Conservation (phyloP, 768 basidiomycete genomes). For the Serendipita sp. region DNA sequence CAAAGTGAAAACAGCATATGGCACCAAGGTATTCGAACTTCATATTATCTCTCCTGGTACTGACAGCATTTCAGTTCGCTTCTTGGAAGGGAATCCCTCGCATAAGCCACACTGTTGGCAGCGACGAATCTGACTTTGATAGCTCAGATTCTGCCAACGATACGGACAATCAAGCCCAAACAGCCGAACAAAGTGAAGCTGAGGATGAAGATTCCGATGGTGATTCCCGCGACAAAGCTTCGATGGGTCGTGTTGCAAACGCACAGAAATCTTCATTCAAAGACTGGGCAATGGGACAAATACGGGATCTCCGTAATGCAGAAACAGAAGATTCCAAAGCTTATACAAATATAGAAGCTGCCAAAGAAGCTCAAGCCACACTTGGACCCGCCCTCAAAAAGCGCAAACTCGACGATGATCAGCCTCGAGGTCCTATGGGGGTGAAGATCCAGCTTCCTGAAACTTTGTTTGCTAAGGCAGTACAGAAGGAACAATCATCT, state of each 20-base stretch:
- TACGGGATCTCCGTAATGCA: conserved; percentile 20
- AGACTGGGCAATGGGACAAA: conserved; percentile 73
- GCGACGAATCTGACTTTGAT: conserved; percentile 51
- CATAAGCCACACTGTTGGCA: conserved; percentile 17
- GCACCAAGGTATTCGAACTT: neutral
- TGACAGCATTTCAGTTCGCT: conserved; percentile 35
- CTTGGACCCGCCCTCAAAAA: conserved; percentile 9
- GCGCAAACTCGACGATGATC: conserved; percentile 15
- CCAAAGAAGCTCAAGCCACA: conserved; percentile 9
- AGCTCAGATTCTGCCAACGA: conserved; percentile 67
- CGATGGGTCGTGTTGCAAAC: neutral
- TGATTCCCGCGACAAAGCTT: conserved; percentile 4
- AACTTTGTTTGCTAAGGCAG: conserved; percentile 43
- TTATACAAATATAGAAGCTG: conserved; percentile 8
- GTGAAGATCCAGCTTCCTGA: conserved; percentile 48
- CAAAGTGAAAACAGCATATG: conserved; percentile 29
- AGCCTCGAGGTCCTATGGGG: conserved; percentile 61
- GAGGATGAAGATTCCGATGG: conserved; percentile 11
- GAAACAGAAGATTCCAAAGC: conserved; percentile 32
- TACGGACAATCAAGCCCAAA: conserved; percentile 12
- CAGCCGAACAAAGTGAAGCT: conserved; percentile 12
- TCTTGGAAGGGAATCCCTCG: conserved; percentile 17
- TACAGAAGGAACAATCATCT: conserved; percentile 16
- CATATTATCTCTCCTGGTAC: conserved; percentile 4
- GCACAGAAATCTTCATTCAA: conserved; percentile 45